Evolutionary conservation across 2,329 filamentous ascomycete species (phyloP).

Genomic region (Paecilomyces formosus): DNA sequence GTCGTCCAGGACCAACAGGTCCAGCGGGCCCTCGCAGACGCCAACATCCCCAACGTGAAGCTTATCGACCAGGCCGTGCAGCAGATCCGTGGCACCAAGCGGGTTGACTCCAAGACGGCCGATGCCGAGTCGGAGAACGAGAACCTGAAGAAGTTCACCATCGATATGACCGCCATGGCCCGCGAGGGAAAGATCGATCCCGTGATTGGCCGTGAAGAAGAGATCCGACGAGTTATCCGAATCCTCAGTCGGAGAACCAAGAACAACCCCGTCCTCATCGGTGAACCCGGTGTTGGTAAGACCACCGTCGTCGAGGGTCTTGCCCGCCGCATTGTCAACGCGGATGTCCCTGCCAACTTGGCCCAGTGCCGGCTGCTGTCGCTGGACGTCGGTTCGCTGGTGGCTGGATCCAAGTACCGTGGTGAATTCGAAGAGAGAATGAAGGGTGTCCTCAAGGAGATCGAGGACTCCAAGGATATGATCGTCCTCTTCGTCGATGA

Average conservation of each 20-base stretch:
- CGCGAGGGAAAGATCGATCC: slow-evolving; percentile 96
- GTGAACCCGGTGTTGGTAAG: slow-evolving; percentile 96
- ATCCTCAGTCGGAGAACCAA: slow-evolving; percentile 91
- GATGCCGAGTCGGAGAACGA: slow-evolving; percentile 88
- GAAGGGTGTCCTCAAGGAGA: slow-evolving; percentile 98
- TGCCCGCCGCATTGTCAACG: slow-evolving; percentile 90
- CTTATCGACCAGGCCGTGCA: slow-evolving; percentile 84
- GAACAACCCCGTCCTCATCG: slow-evolving; percentile 97
- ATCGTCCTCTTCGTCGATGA: slow-evolving; percentile 98
- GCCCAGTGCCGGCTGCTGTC: slow-evolving; percentile 91
- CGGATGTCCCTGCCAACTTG: slow-evolving; percentile 91
- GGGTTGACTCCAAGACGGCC: slow-evolving; percentile 92
- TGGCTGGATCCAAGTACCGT: slow-evolving; percentile 96
- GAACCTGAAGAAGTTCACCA: slow-evolving; percentile 95
- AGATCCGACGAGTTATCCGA: slow-evolving; percentile 83
- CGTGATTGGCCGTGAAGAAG: slow-evolving; percentile 93
- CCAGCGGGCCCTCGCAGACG: slow-evolving; percentile 67
- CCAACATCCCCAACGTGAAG: slow-evolving; percentile 87
- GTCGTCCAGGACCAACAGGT: slow-evolving; percentile 72
- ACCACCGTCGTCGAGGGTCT: slow-evolving; percentile 96
- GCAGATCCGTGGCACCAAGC: slow-evolving; percentile 82
- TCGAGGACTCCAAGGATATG: slow-evolving; percentile 87
- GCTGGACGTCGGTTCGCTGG: slow-evolving; percentile 87
- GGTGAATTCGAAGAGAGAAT: slow-evolving; percentile 99
- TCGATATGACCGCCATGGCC: slow-evolving; percentile 95